Evolutionary conservation across 805 yeast species (phyloP), one percentile per base, ranked within the genome.

Genomic region (Blastobotrys attinorum): DNA sequence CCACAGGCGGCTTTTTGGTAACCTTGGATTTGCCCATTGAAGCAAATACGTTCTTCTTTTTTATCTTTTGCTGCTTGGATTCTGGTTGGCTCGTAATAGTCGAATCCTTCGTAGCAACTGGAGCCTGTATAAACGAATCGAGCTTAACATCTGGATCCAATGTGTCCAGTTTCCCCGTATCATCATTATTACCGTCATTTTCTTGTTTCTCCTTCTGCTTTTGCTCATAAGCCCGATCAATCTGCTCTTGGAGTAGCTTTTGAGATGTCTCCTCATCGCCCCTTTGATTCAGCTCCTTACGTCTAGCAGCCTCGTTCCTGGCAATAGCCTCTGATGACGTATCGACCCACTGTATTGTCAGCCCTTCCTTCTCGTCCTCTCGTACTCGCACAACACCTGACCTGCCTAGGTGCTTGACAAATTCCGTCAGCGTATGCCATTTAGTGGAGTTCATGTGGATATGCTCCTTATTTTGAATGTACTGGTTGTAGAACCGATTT

Each of bases 381-480:
- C 59, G 65, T 2, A 85, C 81, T 20, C 65, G 61, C 21, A 86
- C 75, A 3, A 72, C 58, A 0, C 85, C 84, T 16, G 69, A 64
- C 10, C 69, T 64, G 1, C 78, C 81, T 50, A 89, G 62, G 50
- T 76, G 65, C 46, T 75, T 72, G 17, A 86, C 71, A 57, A 90
- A 86, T 33, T 76, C 72, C 0, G 87, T 74, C 38, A 92, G 63
- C 1, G 83, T 74, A 2, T 71, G 61, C 86, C 94, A 92, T 46
- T 71, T 71, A 0, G 98, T 92, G 1, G 97, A 79, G 54, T 87
- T 88, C 81, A 92, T 77, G 61, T 90, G 98, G 8, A 88, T 67
- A 61, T 92, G 97, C 45, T 84, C 77, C 55, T 77, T 77, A 59
- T 90, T 85, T 47, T 75, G 72, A 45, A 92, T 90, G 57, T 82